phyloP scores from a whole-genome alignment of 2,329 filamentous ascomycete genomes.

The Pestalotiopsis sp. region DNA sequence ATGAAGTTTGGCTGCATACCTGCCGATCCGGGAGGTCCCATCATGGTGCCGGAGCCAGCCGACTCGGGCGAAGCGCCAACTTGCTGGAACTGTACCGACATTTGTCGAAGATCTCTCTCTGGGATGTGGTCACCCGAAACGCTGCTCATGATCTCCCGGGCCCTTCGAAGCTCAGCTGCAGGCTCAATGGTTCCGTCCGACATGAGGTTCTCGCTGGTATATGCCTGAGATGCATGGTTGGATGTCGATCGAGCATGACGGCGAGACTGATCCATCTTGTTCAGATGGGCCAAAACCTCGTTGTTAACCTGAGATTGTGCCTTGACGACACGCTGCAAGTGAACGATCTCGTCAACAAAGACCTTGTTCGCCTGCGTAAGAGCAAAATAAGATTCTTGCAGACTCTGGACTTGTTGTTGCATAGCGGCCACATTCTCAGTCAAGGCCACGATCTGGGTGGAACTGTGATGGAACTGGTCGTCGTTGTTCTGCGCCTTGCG shows the following conservation, averaged over 20 bases:
- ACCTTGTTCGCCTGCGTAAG: conserved; percentile 66
- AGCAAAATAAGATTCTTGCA: conserved; percentile 84
- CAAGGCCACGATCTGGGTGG: conserved; percentile 86
- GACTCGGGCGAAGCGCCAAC: conserved; percentile 56
- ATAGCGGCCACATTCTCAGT: conserved; percentile 88
- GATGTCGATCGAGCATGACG: conserved; percentile 42
- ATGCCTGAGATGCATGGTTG: conserved; percentile 38
- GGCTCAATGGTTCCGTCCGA: conserved; percentile 50
- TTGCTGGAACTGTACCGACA: conserved; percentile 54
- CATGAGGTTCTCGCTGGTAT: conserved; percentile 37
- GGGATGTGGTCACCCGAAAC: conserved; percentile 54
- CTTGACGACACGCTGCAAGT: conserved; percentile 62
- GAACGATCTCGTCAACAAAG: conserved; percentile 63
- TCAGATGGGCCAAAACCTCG: conserved; percentile 60
- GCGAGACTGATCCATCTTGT: conserved; percentile 48
- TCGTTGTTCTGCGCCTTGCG: conserved; percentile 70
- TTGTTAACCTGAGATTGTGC: conserved; percentile 59
- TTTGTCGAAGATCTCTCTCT: conserved; percentile 57
- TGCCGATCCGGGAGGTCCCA: conserved; percentile 54
- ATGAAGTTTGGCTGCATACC: conserved; percentile 46
- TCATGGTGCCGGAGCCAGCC: conserved; percentile 49
- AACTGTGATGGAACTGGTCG: conserved; percentile 76
- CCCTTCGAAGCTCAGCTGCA: conserved; percentile 55
- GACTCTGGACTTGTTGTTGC: conserved; percentile 85
- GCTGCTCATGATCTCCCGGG: conserved; percentile 57